These are phyloP conservation scores for Scedosporium apiospermum DNA, from an alignment of 2,329 filamentous ascomycete genomes.

Conservation along the genomic window DNA sequence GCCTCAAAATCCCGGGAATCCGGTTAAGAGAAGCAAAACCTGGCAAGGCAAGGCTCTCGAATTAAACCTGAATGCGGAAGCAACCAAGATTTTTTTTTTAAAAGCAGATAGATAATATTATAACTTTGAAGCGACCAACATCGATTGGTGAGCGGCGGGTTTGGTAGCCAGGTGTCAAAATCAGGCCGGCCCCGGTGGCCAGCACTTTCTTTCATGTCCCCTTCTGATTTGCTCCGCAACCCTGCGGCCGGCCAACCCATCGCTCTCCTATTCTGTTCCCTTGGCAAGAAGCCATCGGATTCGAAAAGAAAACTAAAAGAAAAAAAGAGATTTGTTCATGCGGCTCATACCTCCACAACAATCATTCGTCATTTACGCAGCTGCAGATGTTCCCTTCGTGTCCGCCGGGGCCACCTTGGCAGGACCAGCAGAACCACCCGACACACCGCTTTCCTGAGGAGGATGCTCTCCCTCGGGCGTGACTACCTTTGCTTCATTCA, in stretches of 20 bases:
- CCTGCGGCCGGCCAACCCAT: background rate
- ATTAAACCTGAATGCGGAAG: background rate
- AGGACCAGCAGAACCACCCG: constrained; percentile 4
- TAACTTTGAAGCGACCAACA: background rate
- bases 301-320: background rate
- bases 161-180: background rate
- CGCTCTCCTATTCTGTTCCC: background rate
- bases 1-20: background rate
- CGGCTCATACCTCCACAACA: background rate
- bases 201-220: background rate
- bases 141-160: too few species aligned
- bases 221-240: background rate
- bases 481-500: constrained; percentile 12
- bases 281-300: background rate
- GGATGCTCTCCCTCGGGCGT: background rate
- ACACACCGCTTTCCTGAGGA: constrained; percentile 8
- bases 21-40: background rate
- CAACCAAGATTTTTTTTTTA: background rate
- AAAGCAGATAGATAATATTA: background rate
- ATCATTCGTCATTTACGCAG: constrained; percentile 8
- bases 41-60: background rate
- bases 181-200: background rate
- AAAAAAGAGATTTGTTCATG: background rate
- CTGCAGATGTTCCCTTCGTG: background rate
- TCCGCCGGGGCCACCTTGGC: constrained; percentile 12